These are phyloP conservation scores for Pestalotiopsis sp. DNA, from an alignment of 2,329 filamentous ascomycete genomes.

Conservation along the genomic window DNA sequence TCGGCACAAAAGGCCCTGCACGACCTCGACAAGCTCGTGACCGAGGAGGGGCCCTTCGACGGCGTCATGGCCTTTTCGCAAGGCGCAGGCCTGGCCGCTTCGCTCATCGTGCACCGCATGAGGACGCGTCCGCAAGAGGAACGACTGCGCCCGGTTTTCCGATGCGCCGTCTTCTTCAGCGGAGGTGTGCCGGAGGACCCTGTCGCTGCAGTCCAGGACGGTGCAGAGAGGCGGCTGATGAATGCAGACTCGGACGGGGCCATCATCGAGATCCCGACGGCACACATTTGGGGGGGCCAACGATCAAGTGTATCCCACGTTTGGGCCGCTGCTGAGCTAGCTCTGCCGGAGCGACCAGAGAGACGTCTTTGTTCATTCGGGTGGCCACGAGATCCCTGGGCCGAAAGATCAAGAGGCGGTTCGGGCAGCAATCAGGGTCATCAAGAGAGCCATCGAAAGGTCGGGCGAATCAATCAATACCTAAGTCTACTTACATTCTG, in stretches of 20 bases:
- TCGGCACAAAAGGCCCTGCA: background rate
- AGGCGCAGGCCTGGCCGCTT: too few species aligned
- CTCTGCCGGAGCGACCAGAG: background rate
- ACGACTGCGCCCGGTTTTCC: background rate
- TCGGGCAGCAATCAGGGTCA: background rate
- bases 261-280: background rate
- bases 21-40: background rate
- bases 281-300: background rate
- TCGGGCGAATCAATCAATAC: too few species aligned
- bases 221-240: background rate
- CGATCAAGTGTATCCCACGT: background rate
- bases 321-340: background rate
- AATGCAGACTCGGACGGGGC: background rate
- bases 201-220: background rate
- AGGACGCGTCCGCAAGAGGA: background rate
- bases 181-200: too few species aligned
- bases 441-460: background rate
- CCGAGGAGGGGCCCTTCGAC: background rate
- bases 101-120: background rate
- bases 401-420: background rate
- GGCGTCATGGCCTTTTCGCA: too few species aligned
- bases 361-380: background rate
- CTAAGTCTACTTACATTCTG: too few species aligned
- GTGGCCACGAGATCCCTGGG: background rate
- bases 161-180: background rate